phyloP scores from a whole-genome alignment of 257 asterid species.

The Capsicum rhomboideum region DNA sequence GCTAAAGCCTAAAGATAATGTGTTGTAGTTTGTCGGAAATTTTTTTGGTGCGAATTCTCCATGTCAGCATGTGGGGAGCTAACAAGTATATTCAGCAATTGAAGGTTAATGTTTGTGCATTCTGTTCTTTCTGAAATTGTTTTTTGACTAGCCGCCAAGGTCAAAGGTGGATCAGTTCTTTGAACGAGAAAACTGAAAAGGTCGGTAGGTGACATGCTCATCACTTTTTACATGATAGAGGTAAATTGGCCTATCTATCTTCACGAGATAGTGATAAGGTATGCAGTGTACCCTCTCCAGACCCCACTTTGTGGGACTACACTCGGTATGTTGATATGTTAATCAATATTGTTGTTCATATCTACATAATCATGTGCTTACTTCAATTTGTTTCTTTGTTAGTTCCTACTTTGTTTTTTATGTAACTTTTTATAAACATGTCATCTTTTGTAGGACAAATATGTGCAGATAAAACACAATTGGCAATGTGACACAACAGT shows the following conservation, averaged over 20 bases:
- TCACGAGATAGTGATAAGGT: no score
- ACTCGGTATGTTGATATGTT: no score
- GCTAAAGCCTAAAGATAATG: not conserved
- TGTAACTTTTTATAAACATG: no score
- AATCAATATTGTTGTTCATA: no score
- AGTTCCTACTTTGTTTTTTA: no score
- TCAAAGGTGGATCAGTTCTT: not conserved
- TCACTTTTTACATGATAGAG: not conserved
- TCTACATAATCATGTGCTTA: no score
- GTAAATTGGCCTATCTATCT: not conserved
- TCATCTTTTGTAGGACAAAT: no score
- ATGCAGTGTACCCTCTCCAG: no score
- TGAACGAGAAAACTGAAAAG: conserved; percentile 89
- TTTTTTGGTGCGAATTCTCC: not conserved
- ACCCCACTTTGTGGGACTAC: no score
- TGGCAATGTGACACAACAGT: no score
- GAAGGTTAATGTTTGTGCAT: not conserved
- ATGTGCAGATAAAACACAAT: no score
- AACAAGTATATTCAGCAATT: not conserved
- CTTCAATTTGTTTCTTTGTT: no score
- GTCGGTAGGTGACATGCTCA: conserved; percentile 28
- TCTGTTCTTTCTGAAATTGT: not conserved
- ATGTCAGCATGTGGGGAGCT: not conserved
- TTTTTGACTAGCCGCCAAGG: not conserved
- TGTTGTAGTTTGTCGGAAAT: not conserved